phyloP scores from a whole-genome alignment of 2,329 filamentous ascomycete genomes.

The Pseudogymnoascus sp. region DNA sequence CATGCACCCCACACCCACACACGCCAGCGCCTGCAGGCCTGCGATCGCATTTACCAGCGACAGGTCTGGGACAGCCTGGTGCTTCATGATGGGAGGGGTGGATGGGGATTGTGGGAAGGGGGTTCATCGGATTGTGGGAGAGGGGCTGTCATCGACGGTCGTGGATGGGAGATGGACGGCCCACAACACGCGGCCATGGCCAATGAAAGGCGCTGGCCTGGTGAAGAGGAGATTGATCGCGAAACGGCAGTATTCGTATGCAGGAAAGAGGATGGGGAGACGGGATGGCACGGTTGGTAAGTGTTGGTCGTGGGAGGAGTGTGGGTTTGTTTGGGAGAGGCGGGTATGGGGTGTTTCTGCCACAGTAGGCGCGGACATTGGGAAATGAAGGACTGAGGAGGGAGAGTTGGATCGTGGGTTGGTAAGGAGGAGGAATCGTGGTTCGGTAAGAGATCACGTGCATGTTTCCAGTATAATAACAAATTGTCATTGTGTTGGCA shows the following conservation, averaged over 20 bases:
- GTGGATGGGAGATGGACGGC: background rate
- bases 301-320: background rate
- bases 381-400: background rate
- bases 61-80: conserved; percentile 5
- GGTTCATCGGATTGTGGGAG: background rate
- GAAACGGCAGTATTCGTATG: background rate
- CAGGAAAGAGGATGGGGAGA: background rate
- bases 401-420: background rate
- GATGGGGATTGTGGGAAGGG: background rate
- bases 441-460: background rate
- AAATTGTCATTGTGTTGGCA: too few relatives aligned
- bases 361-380: background rate
- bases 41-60: conserved; percentile 6
- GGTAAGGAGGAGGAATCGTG: background rate
- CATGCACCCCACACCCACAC: conserved; percentile 1
- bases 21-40: background rate
- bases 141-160: background rate
- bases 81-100: conserved; percentile 4
- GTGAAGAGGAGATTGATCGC: background rate
- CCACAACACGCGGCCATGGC: background rate
- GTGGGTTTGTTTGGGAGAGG: background rate
- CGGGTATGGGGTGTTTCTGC: background rate
- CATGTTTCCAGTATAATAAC: too few relatives aligned
- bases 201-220: background rate
- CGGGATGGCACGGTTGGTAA: background rate